Evolutionary conservation across 352 stramenopile genomes (phyloP).

Genomic region (Phytopythium ostracodes): DNA sequence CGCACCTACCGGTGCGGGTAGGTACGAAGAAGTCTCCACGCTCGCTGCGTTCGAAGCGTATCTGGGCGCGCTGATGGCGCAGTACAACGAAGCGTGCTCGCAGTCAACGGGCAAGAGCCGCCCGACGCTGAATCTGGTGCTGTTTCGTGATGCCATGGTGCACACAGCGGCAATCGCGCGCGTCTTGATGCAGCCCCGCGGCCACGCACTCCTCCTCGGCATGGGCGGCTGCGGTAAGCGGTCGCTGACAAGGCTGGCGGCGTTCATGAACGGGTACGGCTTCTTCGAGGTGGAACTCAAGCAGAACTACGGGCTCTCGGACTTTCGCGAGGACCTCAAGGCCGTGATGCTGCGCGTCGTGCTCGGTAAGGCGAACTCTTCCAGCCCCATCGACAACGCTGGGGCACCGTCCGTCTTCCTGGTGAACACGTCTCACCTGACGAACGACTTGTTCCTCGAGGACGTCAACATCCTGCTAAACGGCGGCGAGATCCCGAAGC

Average conservation of each 20-base stretch:
- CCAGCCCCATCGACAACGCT: neutral
- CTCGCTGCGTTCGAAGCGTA: constrained; percentile 53
- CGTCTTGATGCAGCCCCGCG: constrained; percentile 80
- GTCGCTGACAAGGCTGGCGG: constrained; percentile 68
- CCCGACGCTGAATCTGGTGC: constrained; percentile 45
- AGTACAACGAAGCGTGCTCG: constrained; percentile 31
- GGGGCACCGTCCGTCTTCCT: constrained; percentile 61
- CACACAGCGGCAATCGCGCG: constrained; percentile 83
- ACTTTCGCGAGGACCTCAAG: constrained; percentile 90
- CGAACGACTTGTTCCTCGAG: constrained; percentile 81
- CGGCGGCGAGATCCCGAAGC: constrained; percentile 79
- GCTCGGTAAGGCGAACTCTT: constrained; percentile 19
- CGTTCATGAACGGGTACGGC: constrained; percentile 68
- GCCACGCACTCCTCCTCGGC: constrained; percentile 85
- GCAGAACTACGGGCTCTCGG: constrained; percentile 77
- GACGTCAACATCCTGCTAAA: constrained; percentile 90
- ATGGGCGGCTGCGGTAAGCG: constrained; percentile 86
- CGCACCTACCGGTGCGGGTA: constrained; percentile 7
- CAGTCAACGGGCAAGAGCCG: neutral
- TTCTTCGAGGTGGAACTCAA: constrained; percentile 83
- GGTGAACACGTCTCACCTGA: constrained; percentile 81
- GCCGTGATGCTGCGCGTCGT: constrained; percentile 39
- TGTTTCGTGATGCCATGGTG: constrained; percentile 83
- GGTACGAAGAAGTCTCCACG: constrained; percentile 4
- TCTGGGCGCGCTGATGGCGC: constrained; percentile 40